phyloP scores from a whole-genome alignment of 805 yeast genomes.

The Dipodascopsis tothii region DNA sequence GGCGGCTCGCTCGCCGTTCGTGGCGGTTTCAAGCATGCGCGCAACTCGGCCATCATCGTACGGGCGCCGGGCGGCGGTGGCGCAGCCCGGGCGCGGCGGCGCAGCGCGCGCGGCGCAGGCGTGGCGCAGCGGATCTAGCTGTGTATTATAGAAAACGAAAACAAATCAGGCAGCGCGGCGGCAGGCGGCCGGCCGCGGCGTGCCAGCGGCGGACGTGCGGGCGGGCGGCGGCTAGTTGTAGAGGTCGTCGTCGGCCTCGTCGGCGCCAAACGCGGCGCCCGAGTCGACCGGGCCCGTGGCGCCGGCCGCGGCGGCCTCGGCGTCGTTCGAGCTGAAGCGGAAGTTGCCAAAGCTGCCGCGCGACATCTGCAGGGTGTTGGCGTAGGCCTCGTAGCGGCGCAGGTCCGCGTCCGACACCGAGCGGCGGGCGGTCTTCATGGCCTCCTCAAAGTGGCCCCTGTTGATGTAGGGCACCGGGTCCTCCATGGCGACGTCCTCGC shows the following conservation, averaged over 20 bases:
- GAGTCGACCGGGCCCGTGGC: conserved; percentile 26
- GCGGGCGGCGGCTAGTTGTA: conserved; percentile 48
- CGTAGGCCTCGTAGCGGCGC: conserved; percentile 95
- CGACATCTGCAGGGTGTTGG: conserved; percentile 85
- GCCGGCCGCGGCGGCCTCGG: conserved; percentile 31
- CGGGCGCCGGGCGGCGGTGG: conserved; percentile 94
- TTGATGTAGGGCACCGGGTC: conserved; percentile 96
- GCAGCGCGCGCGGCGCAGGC: too few relatives aligned
- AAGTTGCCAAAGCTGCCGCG: conserved; percentile 92
- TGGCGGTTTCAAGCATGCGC: conserved; percentile 96
- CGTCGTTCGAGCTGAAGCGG: conserved; percentile 54
- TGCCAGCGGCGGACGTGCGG: too few relatives aligned
- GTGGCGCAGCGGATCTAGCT: too few relatives aligned
- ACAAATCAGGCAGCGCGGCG: too few relatives aligned
- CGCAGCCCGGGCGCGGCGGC: too few relatives aligned
- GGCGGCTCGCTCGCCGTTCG: conserved; percentile 97
- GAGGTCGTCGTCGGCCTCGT: conserved; percentile 56
- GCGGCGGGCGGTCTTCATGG: conserved; percentile 98
- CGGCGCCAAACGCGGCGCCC: conserved; percentile 38
- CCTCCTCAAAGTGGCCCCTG: conserved; percentile 92
- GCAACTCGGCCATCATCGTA: conserved; percentile 95
- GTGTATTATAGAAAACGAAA: too few relatives aligned
- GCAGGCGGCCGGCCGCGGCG: too few relatives aligned
- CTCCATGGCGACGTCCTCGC: conserved; percentile 55
- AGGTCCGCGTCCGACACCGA: conserved; percentile 95